phyloP scores from a whole-genome alignment of 345 rosid genomes.

The Arabidopsis suecica region DNA sequence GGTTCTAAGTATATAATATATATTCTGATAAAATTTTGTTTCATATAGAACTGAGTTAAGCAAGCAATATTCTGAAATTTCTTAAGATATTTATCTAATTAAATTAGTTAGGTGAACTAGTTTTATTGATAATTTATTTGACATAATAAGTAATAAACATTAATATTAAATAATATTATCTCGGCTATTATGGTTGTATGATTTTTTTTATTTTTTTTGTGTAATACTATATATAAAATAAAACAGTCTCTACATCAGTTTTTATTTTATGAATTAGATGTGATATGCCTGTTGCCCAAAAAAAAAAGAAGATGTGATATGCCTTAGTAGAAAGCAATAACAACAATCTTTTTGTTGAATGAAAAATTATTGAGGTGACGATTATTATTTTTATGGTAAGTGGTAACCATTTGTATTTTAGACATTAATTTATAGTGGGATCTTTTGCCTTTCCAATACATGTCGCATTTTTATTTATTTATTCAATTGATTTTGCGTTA shows the following conservation, averaged over 20 bases:
- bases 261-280: not conserved
- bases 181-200: not conserved
- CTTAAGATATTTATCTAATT: not conserved
- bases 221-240: not conserved
- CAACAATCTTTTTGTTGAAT: not conserved
- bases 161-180: not conserved
- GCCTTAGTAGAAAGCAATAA: conserved; percentile 3
- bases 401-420: conserved; percentile 26
- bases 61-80: not conserved
- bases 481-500: not conserved
- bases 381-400: conserved; percentile 2
- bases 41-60: not conserved
- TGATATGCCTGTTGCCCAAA: too few relatives aligned
- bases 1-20: conserved; percentile 13
- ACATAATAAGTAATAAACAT: conserved; percentile 13
- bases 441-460: conserved; percentile 27
- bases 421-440: conserved; percentile 32
- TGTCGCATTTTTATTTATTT: conserved; percentile 17
- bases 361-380: conserved; percentile 18
- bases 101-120: not conserved
- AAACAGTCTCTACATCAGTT: too few relatives aligned
- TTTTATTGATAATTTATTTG: not conserved
- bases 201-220: not conserved
- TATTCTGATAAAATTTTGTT: not conserved
- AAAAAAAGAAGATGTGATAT: not conserved